Evolutionary conservation across 768 basidiomycete genomes (phyloP).

Genomic region (Fistulinella prunicolor): DNA sequence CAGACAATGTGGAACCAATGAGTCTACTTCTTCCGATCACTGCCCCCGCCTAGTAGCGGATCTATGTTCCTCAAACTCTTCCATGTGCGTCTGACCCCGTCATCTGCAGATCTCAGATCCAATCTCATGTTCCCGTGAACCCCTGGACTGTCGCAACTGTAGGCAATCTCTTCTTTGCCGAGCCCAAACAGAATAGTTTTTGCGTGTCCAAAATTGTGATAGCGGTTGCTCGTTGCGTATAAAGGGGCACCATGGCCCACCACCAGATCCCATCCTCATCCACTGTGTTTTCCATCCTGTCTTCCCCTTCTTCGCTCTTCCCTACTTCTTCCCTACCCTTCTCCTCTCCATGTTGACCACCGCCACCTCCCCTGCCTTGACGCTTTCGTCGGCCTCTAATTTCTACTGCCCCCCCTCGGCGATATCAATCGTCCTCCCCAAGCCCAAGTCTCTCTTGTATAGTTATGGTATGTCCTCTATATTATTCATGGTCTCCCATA

Average conservation of each 20-base stretch:
- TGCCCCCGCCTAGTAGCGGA: slow-evolving; percentile 23
- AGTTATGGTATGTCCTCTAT: slow-evolving; percentile 24
- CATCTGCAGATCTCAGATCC: slow-evolving; percentile 33
- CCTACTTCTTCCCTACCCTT: too few species aligned
- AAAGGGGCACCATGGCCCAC: slow-evolving; percentile 25
- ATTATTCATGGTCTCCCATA: not conserved
- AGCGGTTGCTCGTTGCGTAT: slow-evolving; percentile 29
- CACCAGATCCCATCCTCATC: slow-evolving; percentile 12
- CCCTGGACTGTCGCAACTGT: slow-evolving; percentile 27
- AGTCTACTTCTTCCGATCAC: slow-evolving; percentile 24
- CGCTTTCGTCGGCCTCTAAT: slow-evolving; percentile 31
- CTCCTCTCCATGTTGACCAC: slow-evolving; percentile 29
- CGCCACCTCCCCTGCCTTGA: slow-evolving; percentile 28
- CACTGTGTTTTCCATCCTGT: slow-evolving; percentile 6
- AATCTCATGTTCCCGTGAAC: slow-evolving; percentile 33
- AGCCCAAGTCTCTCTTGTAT: slow-evolving; percentile 26
- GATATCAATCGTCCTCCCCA: slow-evolving; percentile 29
- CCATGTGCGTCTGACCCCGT: slow-evolving; percentile 24
- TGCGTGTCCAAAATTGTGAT: slow-evolving; percentile 21
- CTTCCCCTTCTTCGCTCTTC: slow-evolving; percentile 3
- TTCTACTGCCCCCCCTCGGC: slow-evolving; percentile 34
- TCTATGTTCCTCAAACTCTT: slow-evolving; percentile 32
- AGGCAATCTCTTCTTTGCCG: slow-evolving; percentile 33
- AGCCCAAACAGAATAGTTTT: slow-evolving; percentile 26
- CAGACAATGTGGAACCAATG: slow-evolving; percentile 15